A percentile compares a stretch with the other conserved stretches of the same genome.
phyloP scores from a whole-genome alignment of 305 asterid genomes.

The Fraxinus xanthoxyloides region DNA sequence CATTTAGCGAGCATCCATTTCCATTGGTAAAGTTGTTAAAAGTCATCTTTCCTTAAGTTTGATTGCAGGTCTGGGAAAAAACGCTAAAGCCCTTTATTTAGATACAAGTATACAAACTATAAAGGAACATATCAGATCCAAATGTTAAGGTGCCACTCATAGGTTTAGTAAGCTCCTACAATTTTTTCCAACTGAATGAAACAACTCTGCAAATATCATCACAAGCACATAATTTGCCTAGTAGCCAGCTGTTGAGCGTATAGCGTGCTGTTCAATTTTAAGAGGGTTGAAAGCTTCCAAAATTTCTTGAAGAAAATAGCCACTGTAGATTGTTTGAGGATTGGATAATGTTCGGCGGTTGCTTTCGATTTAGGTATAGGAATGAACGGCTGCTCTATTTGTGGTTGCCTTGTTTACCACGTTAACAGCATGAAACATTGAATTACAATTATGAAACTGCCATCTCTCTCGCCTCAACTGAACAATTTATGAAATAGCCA shows the following conservation, averaged over 20 bases:
- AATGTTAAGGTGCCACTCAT: background rate
- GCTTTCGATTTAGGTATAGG: background rate
- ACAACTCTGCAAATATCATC: constrained; percentile 11
- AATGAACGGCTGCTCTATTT: background rate
- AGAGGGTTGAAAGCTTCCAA: background rate
- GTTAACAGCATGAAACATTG: background rate
- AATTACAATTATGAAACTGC: background rate
- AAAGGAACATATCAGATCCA: background rate
- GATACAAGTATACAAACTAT: background rate
- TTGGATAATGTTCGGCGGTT: background rate
- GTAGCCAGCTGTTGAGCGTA: background rate
- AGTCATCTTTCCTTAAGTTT: background rate
- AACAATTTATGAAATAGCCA: too few relatives aligned
- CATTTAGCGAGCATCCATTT: background rate
- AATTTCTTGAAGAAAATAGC: background rate
- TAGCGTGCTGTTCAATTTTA: background rate
- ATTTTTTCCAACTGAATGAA: background rate
- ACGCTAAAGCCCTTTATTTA: background rate
- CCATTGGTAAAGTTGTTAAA: background rate
- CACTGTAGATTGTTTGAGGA: background rate
- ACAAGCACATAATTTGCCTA: background rate
- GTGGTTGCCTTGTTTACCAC: background rate
- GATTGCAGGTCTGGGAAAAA: background rate
- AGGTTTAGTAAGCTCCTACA: background rate
- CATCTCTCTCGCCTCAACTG: too few relatives aligned